phyloP scores from a whole-genome alignment of 768 basidiomycete species.

The Collybia mongolica region DNA sequence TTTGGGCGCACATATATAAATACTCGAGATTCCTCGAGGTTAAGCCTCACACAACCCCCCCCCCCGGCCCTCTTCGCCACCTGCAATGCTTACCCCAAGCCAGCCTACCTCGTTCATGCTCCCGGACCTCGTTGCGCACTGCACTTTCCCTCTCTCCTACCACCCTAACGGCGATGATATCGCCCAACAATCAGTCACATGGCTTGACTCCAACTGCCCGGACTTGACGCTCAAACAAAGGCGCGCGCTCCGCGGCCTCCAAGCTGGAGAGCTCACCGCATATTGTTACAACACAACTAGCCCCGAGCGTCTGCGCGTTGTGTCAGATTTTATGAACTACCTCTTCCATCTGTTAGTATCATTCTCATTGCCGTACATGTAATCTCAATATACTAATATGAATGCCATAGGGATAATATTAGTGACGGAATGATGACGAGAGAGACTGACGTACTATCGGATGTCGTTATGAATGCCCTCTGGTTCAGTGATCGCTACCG shows the following conservation, averaged over 20 bases:
- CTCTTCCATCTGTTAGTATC: conserved; percentile 50
- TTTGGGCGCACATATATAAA: neutral
- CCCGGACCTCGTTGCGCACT: conserved; percentile 55
- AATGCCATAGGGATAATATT: conserved; percentile 55
- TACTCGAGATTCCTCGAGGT: neutral
- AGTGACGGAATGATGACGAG: conserved; percentile 76
- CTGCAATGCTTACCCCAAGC: neutral
- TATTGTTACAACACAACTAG: conserved; percentile 59
- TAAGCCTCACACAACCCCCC: neutral
- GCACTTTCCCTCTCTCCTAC: conserved; percentile 43
- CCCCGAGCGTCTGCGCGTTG: conserved; percentile 58
- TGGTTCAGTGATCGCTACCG: conserved; percentile 53
- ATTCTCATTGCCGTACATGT: conserved; percentile 1
- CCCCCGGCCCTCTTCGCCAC: neutral
- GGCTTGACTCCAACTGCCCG: conserved; percentile 49
- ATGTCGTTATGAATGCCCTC: conserved; percentile 72
- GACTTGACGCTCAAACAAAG: conserved; percentile 43
- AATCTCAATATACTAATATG: neutral
- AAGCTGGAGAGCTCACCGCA: conserved; percentile 66
- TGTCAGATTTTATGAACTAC: conserved; percentile 69
- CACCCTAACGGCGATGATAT: conserved; percentile 44
- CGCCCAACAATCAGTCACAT: conserved; percentile 45
- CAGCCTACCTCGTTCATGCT: conserved; percentile 36
- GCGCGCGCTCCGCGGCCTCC: conserved; percentile 52
- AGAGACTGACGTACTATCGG: conserved; percentile 54